Percentiles rank a stretch among this genome's conserved stretches.
phyloP scores from a whole-genome alignment of 1,139 yeast species.

The Diutina siamensis region DNA sequence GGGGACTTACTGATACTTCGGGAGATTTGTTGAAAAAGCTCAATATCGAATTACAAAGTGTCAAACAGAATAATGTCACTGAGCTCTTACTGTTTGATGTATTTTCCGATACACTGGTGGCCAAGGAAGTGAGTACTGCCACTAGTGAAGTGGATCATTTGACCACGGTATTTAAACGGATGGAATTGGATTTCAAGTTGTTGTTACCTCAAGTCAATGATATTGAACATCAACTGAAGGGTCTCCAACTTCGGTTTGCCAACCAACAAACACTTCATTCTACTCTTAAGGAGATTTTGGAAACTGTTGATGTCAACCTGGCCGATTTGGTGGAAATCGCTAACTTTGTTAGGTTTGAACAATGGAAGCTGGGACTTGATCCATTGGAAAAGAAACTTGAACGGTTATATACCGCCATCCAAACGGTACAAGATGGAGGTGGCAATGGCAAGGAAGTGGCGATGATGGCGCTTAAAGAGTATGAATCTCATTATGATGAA shows the following conservation, averaged over 20 bases:
- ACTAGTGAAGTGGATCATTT: slow-evolving; percentile 56
- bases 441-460: slow-evolving; percentile 40
- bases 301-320: slow-evolving; percentile 56
- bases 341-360: slow-evolving; percentile 37
- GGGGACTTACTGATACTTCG: slow-evolving; percentile 60
- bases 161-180: slow-evolving; percentile 33
- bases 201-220: slow-evolving; percentile 3
- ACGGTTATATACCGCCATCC: slow-evolving; percentile 54
- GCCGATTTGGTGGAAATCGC: slow-evolving; percentile 40
- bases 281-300: slow-evolving; percentile 56
- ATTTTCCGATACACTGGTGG: slow-evolving; percentile 22
- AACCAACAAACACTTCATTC: slow-evolving; percentile 66
- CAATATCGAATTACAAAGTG: slow-evolving; percentile 24
- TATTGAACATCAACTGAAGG: slow-evolving; percentile 16
- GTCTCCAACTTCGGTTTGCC: slow-evolving; percentile 73
- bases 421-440: slow-evolving; percentile 32
- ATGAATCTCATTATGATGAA: slow-evolving; percentile 47
- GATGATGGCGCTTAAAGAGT: slow-evolving; percentile 67
- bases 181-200: slow-evolving; percentile 27
- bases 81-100: slow-evolving; percentile 27
- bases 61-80: slow-evolving; percentile 27
- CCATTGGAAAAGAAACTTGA: slow-evolving; percentile 46
- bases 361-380: slow-evolving; percentile 27
- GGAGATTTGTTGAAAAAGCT: slow-evolving; percentile 45
- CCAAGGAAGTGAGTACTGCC: slow-evolving; percentile 30